Conservation (phyloP, 805 yeast genomes). For the Metschnikowia colocasiae region DNA sequence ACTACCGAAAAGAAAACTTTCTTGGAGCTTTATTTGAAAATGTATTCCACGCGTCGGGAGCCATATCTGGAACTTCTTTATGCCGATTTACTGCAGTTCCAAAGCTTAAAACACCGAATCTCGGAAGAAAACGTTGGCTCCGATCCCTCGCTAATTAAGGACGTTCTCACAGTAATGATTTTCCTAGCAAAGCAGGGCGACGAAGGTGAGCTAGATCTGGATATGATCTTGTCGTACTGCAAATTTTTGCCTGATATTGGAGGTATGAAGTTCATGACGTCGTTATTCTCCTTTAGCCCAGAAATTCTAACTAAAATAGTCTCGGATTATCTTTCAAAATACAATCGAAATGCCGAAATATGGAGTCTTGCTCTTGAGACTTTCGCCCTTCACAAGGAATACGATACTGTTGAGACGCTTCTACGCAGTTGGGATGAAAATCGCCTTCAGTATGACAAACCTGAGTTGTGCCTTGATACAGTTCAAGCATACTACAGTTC, state of each 20-base stretch:
- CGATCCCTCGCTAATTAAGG: background rate
- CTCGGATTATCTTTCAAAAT: background rate
- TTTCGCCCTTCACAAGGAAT: background rate
- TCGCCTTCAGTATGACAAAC: background rate
- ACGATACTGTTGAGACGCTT: background rate
- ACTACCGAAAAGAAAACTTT: background rate
- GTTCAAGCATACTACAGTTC: background rate
- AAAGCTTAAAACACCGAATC: background rate
- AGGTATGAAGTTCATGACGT: background rate
- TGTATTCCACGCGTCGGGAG: background rate
- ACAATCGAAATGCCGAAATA: background rate
- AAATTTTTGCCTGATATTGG: background rate
- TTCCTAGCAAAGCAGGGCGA: background rate
- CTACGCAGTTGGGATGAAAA: background rate
- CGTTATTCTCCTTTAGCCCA: background rate
- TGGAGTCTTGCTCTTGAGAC: slow-evolving; percentile 1
- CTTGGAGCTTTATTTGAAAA: background rate
- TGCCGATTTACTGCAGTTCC: background rate
- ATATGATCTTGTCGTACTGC: background rate
- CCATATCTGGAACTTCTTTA: slow-evolving; percentile 1
- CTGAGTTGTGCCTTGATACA: background rate
- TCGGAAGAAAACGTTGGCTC: background rate
- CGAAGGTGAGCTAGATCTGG: background rate
- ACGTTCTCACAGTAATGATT: background rate
- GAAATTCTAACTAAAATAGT: background rate